Conservation (phyloP, 805 yeast genomes). For the Candida nanaspora region DNA sequence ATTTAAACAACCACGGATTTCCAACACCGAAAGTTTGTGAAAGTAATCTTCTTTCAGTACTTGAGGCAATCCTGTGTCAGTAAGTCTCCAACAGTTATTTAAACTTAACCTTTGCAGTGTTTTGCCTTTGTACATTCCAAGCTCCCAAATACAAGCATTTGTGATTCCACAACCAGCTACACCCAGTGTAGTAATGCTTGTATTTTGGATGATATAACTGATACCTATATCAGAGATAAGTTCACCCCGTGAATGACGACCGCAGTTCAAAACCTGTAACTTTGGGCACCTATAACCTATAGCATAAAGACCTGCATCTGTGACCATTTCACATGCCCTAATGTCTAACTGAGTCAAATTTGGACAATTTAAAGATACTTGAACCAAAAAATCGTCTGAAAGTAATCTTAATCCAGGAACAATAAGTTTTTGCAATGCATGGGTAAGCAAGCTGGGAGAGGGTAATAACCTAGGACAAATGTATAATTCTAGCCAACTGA, state of each 20-base stretch:
- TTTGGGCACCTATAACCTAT: slow-evolving; percentile 54
- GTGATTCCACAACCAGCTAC: slow-evolving; percentile 82
- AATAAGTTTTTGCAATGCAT: slow-evolving; percentile 37
- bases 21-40: slow-evolving; percentile 62
- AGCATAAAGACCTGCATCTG: slow-evolving; percentile 70
- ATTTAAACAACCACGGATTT: slow-evolving; percentile 55
- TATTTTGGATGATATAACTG: slow-evolving; percentile 46
- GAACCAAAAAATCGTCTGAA: slow-evolving; percentile 50
- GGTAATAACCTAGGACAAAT: slow-evolving; percentile 75
- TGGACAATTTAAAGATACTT: slow-evolving; percentile 49
- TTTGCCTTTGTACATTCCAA: slow-evolving; percentile 43
- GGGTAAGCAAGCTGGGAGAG: slow-evolving; percentile 34
- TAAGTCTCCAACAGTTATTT: slow-evolving; percentile 53
- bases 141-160: slow-evolving; percentile 75
- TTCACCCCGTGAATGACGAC: slow-evolving; percentile 65
- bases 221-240: slow-evolving; percentile 67
- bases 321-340: slow-evolving; percentile 73
- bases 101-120: slow-evolving; percentile 60
- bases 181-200: slow-evolving; percentile 65
- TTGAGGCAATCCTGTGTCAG: slow-evolving; percentile 22
- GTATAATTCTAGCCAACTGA: slow-evolving; percentile 72
- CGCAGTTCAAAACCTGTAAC: slow-evolving; percentile 62
- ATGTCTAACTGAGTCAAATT: slow-evolving; percentile 61
- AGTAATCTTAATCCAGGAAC: slow-evolving; percentile 67
- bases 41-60: slow-evolving; percentile 40